Base-by-base conservation (phyloP, 2,329 filamentous ascomycete genomes). In the Cercospora sp. region DNA sequence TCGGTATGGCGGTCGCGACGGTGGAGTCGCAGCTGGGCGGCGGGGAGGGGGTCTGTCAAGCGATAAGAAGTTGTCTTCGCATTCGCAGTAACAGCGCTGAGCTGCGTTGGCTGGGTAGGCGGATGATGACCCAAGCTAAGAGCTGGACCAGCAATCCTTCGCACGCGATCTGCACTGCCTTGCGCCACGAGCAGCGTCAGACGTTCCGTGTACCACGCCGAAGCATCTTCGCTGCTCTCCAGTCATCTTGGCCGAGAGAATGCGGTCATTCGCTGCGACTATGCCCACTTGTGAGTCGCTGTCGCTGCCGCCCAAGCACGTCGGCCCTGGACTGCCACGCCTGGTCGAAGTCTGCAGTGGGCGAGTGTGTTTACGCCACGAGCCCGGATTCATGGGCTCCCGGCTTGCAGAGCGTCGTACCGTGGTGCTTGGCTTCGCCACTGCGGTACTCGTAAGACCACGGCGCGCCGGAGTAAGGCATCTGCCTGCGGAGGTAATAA, bases 141-240 rank as follows among this genome's bases (percentile, higher is more conserved):
- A 61, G 59, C 32, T 61, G 37, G 32, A 49, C 59, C 21, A 40
- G 59, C 40, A 61, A 61, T 61, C 59, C 59, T 61, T 43, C 59
- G 30, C 34, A 61, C 32, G 37, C 32, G 34, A 61, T 61, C 37
- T 21, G 59, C 59, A 45, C 37, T 43, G 59, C 58, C 58, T 28
- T 61, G 59, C 59, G 59, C 59, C 59, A 61, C 59, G 59, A 40
- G 28, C 21, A 58, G 53, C 53, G 45, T 51, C 45, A 51, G 21
- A 24, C 45, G 21, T 49, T 21, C 43, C 18, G 43, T 49, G 43
- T 49, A 24, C 43, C 43, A 24, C n/a, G 43, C 43, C 37, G 16
- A 43, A 43, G 37, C 37, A 43, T 43, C 37, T 43, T 43, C 37
- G 37, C 8, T 43, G 37, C 37, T 43, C 37, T 43, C 37, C 37